phyloP scores from a whole-genome alignment of 805 yeast species.

The Peterozyma toletana region DNA sequence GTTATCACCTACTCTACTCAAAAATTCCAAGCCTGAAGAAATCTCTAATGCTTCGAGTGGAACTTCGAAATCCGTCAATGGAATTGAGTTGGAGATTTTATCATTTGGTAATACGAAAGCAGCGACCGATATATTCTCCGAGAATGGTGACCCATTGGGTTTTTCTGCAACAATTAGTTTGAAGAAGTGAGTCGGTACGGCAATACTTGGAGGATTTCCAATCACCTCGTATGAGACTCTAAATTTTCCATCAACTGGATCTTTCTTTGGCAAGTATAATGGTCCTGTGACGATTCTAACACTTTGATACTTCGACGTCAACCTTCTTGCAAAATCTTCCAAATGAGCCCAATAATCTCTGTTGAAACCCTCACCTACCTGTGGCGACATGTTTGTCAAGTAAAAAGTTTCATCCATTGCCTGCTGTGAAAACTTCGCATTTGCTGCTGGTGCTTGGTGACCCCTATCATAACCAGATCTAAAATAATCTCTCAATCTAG shows the following conservation, averaged over 20 bases:
- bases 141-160: slow-evolving; percentile 27
- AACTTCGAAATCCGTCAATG: slow-evolving; percentile 71
- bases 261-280: slow-evolving; percentile 71
- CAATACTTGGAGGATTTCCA: slow-evolving; percentile 93
- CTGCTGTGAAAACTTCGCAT: slow-evolving; percentile 80
- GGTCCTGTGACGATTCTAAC: slow-evolving; percentile 95
- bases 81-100: slow-evolving; percentile 62
- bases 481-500: slow-evolving; percentile 75
- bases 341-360: slow-evolving; percentile 98
- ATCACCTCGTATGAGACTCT: slow-evolving; percentile 85
- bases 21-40: slow-evolving; percentile 76
- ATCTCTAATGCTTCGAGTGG: slow-evolving; percentile 88
- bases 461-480: slow-evolving; percentile 96
- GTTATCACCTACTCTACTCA: slow-evolving; percentile 56
- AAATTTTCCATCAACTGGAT: slow-evolving; percentile 73
- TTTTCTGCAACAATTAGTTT: slow-evolving; percentile 83
- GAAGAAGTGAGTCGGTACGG: slow-evolving; percentile 97
- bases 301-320: slow-evolving; percentile 62
- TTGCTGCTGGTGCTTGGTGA: slow-evolving; percentile 97
- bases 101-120: slow-evolving; percentile 94
- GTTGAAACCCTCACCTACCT: slow-evolving; percentile 96
- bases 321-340: slow-evolving; percentile 78
- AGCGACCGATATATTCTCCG: slow-evolving; percentile 59
- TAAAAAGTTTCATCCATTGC: slow-evolving; percentile 96
- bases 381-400: slow-evolving; percentile 90